phyloP scores from a whole-genome alignment of 768 basidiomycete genomes.

The Termitomyces eurrhizus region DNA sequence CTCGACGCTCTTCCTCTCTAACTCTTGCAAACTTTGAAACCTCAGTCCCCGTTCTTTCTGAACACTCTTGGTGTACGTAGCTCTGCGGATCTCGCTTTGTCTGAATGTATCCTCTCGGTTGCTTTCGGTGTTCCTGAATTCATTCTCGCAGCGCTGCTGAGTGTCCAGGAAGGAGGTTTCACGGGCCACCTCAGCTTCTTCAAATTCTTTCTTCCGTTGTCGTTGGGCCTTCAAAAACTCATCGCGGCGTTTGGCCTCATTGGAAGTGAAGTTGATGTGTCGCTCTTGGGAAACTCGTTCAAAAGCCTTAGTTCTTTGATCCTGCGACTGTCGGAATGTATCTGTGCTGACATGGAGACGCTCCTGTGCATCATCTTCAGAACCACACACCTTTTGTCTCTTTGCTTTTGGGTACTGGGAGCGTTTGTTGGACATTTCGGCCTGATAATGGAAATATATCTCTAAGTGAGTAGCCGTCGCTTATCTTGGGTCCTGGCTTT shows the following conservation, averaged over 20 bases:
- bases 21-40: not conserved
- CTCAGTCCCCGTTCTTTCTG: no score
- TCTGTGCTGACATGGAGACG: not conserved
- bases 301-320: no score
- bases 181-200: not conserved
- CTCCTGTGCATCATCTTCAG: no score
- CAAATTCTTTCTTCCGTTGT: not conserved
- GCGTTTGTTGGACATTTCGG: not conserved
- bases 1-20: not conserved
- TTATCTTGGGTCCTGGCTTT: no score
- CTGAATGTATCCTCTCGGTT: no score
- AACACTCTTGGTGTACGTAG: not conserved
- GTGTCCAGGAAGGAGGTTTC: not conserved
- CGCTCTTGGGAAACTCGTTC: no score
- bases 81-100: not conserved
- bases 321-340: not conserved
- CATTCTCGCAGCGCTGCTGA: not conserved
- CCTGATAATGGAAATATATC: no score
- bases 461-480: no score
- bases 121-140: not conserved
- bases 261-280: no score
- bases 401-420: not conserved
- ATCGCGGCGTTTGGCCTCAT: no score
- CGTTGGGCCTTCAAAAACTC: no score
- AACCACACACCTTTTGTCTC: not conserved